phyloP scores from a whole-genome alignment of 495 filamentous ascomycete genomes.

The Hypoxylon fuscum region DNA sequence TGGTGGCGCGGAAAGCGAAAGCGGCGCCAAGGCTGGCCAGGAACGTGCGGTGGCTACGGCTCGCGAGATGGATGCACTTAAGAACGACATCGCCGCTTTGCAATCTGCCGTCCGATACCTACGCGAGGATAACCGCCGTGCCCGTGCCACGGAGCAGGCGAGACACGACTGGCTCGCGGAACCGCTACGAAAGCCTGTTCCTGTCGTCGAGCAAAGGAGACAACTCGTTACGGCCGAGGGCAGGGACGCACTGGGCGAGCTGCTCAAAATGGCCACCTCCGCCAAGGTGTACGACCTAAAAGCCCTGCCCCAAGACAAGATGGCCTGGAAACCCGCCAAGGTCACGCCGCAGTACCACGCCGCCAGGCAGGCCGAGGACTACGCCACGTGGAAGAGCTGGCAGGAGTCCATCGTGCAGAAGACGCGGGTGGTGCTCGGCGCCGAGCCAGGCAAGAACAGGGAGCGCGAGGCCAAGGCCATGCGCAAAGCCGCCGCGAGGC shows the following conservation, averaged over 20 bases:
- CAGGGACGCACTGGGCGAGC: constrained; percentile 72
- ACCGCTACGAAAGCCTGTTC: constrained; percentile 64
- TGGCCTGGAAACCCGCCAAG: constrained; percentile 57
- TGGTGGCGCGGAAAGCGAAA: constrained; percentile 56
- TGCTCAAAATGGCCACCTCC: constrained; percentile 71
- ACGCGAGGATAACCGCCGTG: constrained; percentile 77
- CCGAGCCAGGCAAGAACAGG: constrained; percentile 30
- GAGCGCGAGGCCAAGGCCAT: constrained; percentile 40
- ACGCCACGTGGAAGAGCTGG: constrained; percentile 54
- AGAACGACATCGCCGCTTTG: constrained; percentile 72
- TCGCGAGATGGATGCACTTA: constrained; percentile 77
- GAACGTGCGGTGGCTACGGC: constrained; percentile 73
- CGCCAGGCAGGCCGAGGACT: constrained; percentile 54
- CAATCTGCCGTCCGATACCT: constrained; percentile 81
- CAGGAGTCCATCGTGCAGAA: constrained; percentile 47
- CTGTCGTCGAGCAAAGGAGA: constrained; percentile 63
- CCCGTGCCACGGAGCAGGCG: constrained; percentile 68
- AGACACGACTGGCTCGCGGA: constrained; percentile 71
- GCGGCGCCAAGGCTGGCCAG: constrained; percentile 61
- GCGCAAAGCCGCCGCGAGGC: constrained; percentile 53
- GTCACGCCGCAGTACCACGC: constrained; percentile 56
- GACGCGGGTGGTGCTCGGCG: constrained; percentile 46
- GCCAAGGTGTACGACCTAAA: constrained; percentile 67
- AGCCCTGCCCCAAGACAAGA: constrained; percentile 59
- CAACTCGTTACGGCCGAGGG: constrained; percentile 71